phyloP scores from a whole-genome alignment of 2,329 filamentous ascomycete genomes.

The Colletotrichum musae region DNA sequence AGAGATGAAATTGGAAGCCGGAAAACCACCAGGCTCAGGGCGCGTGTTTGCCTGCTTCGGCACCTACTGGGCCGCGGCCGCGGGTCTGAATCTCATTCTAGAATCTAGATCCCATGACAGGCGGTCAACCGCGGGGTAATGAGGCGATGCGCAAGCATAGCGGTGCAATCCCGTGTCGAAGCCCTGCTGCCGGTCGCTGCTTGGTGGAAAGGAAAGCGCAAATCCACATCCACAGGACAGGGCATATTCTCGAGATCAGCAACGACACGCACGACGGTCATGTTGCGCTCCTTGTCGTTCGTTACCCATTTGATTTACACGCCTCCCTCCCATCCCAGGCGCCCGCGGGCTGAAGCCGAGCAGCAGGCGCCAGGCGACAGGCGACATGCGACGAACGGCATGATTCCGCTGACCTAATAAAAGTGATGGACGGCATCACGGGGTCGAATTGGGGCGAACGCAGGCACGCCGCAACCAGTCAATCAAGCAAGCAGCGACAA shows the following conservation, averaged over 20 bases:
- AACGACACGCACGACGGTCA: not conserved
- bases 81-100: not conserved
- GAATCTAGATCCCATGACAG: constrained; percentile 30
- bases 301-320: not conserved
- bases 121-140: constrained; percentile 28
- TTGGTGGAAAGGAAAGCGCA: constrained; percentile 14
- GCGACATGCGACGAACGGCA: constrained; percentile 15
- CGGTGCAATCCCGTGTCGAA: constrained; percentile 25
- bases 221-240: not conserved
- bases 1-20: not conserved
- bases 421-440: constrained; percentile 47
- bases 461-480: constrained; percentile 38
- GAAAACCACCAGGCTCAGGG: constrained; percentile 9
- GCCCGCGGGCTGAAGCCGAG: not conserved
- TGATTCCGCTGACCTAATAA: constrained; percentile 27
- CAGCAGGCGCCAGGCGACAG: constrained; percentile 3
- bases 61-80: constrained; percentile 14
- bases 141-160: constrained; percentile 25
- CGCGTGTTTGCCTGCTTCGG: constrained; percentile 19
- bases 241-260: constrained; percentile 23
- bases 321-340: constrained; percentile 8
- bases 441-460: constrained; percentile 45
- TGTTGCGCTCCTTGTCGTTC: constrained; percentile 5
- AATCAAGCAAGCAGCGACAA: constrained; percentile 13
- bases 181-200: constrained; percentile 5